phyloP scores from a whole-genome alignment of 1,284 basidiomycete species.

The Porogramme epimiltina region DNA sequence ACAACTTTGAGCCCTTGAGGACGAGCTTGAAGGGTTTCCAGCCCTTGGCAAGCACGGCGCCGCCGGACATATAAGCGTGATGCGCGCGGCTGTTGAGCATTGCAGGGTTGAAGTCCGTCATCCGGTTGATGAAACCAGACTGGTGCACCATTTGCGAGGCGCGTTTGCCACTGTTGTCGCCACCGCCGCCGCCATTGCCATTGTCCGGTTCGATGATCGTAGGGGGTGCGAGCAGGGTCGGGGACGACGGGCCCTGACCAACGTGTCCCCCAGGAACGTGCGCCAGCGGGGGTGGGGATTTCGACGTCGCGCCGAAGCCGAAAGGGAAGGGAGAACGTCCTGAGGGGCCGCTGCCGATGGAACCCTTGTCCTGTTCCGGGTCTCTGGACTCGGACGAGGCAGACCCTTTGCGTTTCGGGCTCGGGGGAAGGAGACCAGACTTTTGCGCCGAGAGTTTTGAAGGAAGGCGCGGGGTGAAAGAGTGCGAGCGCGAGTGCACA shows the following conservation, averaged over 20 bases:
- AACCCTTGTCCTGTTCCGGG: conserved; percentile 32
- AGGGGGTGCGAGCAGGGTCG: conserved; percentile 53
- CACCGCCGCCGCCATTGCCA: conserved; percentile 25
- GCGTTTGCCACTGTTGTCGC: conserved; percentile 42
- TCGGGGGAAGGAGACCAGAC: conserved; percentile 41
- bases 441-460: conserved; percentile 63
- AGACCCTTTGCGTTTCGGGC: conserved; percentile 56
- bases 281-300: conserved; percentile 17
- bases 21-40: conserved; percentile 87
- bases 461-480: conserved; percentile 70
- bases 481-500: conserved; percentile 62
- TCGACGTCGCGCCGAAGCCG: conserved; percentile 29
- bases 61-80: conserved; percentile 30
- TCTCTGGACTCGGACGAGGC: conserved; percentile 40
- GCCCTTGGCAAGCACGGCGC: conserved; percentile 50
- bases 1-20: conserved; percentile 78
- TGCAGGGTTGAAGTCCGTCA: conserved; percentile 49
- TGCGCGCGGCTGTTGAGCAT: conserved; percentile 35
- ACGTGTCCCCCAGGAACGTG: conserved; percentile 20
- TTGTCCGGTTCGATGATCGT: conserved; percentile 45
- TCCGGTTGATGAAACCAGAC: conserved; percentile 73
- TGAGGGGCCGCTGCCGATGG: conserved; percentile 21
- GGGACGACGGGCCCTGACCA: conserved; percentile 29
- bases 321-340: conserved; percentile 37
- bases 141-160: conserved; percentile 78